Conservation (phyloP, 352 stramenopile species). For the Lagenidium giganteum region DNA sequence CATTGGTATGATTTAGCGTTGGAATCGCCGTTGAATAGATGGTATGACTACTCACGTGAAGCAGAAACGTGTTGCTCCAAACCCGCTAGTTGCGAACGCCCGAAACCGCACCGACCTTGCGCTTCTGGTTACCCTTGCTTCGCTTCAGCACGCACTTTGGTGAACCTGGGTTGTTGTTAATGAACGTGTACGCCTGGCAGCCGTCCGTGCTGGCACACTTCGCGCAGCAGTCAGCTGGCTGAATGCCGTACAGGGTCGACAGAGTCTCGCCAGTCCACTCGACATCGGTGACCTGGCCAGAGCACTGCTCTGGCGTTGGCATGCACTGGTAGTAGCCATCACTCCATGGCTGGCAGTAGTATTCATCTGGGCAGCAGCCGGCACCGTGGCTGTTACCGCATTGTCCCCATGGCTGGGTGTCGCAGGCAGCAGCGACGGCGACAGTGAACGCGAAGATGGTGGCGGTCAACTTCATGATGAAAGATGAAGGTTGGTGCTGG, state of each 20-base stretch:
- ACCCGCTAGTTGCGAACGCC: too few species aligned
- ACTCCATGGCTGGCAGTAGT: slow-evolving; percentile 56
- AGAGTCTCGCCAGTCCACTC: slow-evolving; percentile 47
- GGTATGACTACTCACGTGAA: too few species aligned
- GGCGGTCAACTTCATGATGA: too few species aligned
- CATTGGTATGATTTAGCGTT: too few species aligned
- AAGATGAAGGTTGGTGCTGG: too few species aligned
- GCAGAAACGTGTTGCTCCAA: too few species aligned
- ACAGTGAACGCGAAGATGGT: too few species aligned
- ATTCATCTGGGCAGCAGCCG: slow-evolving; percentile 20
- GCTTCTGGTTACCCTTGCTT: slow-evolving; percentile 3
- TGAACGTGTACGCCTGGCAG: slow-evolving; percentile 51
- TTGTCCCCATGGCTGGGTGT: slow-evolving; percentile 6
- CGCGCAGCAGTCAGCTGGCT: slow-evolving; percentile 32
- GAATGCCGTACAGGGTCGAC: slow-evolving; percentile 26
- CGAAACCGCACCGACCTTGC: slow-evolving; percentile 37
- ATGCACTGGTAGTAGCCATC: slow-evolving; percentile 50
- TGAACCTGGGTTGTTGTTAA: slow-evolving; percentile 40
- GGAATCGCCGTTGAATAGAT: too few species aligned
- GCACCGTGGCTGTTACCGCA: slow-evolving; percentile 11
- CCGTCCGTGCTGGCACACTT: slow-evolving; percentile 31
- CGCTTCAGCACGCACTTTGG: slow-evolving; percentile 50
- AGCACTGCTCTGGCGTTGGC: slow-evolving; percentile 20
- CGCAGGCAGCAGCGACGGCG: too few species aligned
- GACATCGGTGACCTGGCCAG: slow-evolving; percentile 29